Evolutionary conservation across 495 filamentous ascomycete species (phyloP).

Genomic region (Cetradonia linearis): DNA sequence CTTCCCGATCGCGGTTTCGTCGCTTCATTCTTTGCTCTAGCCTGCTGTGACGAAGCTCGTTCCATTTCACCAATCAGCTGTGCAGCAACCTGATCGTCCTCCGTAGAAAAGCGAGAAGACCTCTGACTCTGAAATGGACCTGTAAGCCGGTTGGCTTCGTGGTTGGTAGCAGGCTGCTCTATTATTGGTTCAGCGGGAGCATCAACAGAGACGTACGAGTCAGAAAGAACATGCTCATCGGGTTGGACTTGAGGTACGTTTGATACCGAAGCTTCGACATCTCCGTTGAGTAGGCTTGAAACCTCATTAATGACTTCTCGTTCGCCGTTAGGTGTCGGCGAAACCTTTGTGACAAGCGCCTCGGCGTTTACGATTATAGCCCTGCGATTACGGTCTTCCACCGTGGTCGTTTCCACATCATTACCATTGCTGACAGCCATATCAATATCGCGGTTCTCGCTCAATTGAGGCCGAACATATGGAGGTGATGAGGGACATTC

Average conservation of each 20-base stretch:
- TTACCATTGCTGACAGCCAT: neutral
- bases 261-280: neutral
- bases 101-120: constrained; percentile 6
- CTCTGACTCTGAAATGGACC: constrained; percentile 6
- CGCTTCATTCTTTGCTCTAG: neutral
- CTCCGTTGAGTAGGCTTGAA: neutral
- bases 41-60: constrained; percentile 21
- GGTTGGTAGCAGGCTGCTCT: neutral
- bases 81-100: constrained; percentile 22
- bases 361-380: neutral
- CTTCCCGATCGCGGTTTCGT: neutral
- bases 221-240: constrained; percentile 10
- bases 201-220: constrained; percentile 20
- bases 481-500: constrained; percentile 48
- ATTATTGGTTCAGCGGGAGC: constrained; percentile 13
- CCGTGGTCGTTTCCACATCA: neutral
- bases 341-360: neutral
- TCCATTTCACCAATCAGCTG: constrained; percentile 24
- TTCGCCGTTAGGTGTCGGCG: neutral
- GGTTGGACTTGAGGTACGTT: neutral
- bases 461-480: constrained; percentile 2
- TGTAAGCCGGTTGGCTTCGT: neutral
- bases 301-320: neutral
- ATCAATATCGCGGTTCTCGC: neutral
- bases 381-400: neutral